Evolutionary conservation across 768 basidiomycete species (phyloP).

Genomic region (Suillus tomentosus): DNA sequence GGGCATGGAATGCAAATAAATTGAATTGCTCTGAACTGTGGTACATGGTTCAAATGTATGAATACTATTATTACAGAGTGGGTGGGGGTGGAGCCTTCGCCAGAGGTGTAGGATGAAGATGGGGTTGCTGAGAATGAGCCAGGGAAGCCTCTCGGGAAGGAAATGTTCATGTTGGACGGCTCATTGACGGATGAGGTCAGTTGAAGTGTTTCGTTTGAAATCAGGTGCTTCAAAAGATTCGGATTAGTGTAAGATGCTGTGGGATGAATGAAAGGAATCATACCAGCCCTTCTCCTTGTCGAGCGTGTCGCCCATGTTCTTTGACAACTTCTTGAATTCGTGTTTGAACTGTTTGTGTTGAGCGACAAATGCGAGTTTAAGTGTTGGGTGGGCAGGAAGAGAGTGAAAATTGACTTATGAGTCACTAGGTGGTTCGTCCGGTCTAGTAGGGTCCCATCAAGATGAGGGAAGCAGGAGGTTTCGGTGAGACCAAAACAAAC

Average conservation of each 20-base stretch:
- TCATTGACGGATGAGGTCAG: constrained; percentile 78
- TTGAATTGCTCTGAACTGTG: no score
- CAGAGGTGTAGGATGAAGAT: constrained; percentile 12
- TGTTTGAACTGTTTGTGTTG: constrained; percentile 55
- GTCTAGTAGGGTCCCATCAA: no score
- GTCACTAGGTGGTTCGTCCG: no score
- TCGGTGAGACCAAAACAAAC: no score
- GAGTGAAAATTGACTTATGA: no score
- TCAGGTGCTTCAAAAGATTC: constrained; percentile 84
- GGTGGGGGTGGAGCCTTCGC: constrained; percentile 36
- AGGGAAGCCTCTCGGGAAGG: constrained; percentile 61
- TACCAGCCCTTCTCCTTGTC: constrained; percentile 92
- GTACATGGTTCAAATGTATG: no score
- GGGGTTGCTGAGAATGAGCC: not conserved
- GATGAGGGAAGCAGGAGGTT: no score
- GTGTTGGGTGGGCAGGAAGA: no score
- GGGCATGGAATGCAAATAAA: no score
- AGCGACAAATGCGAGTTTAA: no score
- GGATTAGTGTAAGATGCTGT: constrained; percentile 24
- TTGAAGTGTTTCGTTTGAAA: constrained; percentile 77
- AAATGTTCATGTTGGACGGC: constrained; percentile 77
- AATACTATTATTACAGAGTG: no score
- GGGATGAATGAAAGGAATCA: constrained; percentile 32
- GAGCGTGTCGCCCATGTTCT: constrained; percentile 87
- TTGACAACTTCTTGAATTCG: constrained; percentile 88